phyloP scores from a whole-genome alignment of 176 grass and related monocot species.

The Musa itinerans region DNA sequence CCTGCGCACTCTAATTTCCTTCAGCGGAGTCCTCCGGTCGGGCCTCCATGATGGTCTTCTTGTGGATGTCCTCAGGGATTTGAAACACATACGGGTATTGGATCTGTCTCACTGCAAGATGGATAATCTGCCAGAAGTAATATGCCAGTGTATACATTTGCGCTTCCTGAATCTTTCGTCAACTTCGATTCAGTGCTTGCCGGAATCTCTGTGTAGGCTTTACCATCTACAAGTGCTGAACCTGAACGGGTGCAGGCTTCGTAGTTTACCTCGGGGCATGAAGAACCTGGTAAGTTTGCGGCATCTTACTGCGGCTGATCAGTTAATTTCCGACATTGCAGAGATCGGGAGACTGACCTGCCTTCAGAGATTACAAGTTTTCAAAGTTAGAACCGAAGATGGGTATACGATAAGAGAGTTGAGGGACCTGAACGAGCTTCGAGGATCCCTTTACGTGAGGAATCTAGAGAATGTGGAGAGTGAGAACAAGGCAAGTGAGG shows the following conservation, averaged over 20 bases:
- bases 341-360: slow-evolving; percentile 24
- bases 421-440: slow-evolving; percentile 22
- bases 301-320: slow-evolving; percentile 16
- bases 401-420: slow-evolving; percentile 16
- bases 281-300: slow-evolving; percentile 22
- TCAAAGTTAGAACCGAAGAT: slow-evolving; percentile 9
- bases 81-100: slow-evolving; percentile 35
- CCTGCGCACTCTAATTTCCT: slow-evolving; percentile 31
- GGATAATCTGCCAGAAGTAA: slow-evolving; percentile 31
- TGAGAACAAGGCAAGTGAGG: slow-evolving; percentile 18
- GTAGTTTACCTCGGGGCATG: slow-evolving; percentile 17
- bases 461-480: slow-evolving; percentile 26
- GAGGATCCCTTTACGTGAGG: neutral
- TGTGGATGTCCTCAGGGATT: slow-evolving; percentile 25
- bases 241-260: slow-evolving; percentile 20
- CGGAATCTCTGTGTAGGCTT: slow-evolving; percentile 29
- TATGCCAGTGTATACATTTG: slow-evolving; percentile 38
- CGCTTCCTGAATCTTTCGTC: slow-evolving; percentile 35
- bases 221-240: slow-evolving; percentile 27
- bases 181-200: slow-evolving; percentile 23
- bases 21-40: slow-evolving; percentile 9
- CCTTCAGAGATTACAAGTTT: slow-evolving; percentile 19
- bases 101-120: slow-evolving; percentile 37
- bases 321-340: slow-evolving; percentile 5
- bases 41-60: slow-evolving; percentile 6